Conservation (phyloP, 139 green algal species). For the Chlorella sp. region DNA sequence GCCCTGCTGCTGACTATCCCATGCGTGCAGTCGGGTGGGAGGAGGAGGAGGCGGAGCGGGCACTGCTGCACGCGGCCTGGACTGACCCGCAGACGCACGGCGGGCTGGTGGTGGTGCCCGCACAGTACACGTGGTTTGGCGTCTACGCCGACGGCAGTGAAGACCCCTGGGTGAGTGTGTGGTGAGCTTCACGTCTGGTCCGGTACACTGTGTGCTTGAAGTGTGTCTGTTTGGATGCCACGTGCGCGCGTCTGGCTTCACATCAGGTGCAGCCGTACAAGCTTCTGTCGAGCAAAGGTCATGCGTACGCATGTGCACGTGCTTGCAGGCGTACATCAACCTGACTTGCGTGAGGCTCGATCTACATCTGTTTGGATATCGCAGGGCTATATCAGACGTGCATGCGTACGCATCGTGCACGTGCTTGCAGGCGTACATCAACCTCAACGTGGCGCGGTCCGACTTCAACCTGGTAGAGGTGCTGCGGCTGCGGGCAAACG, state of each 20-base stretch:
- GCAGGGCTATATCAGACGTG: too few species aligned
- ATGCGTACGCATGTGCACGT: too few species aligned
- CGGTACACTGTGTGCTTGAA: neutral
- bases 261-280: neutral
- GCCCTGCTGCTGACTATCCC: too few species aligned
- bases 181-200: neutral
- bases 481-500: neutral
- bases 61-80: neutral
- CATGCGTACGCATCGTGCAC: too few species aligned
- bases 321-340: neutral
- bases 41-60: too few species aligned
- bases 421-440: neutral
- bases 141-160: neutral
- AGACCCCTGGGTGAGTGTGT: neutral
- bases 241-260: neutral
- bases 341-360: neutral
- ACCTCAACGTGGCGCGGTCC: neutral
- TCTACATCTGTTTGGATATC: too few species aligned
- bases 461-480: neutral
- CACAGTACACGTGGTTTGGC: neutral
- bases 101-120: neutral
- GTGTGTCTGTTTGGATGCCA: neutral
- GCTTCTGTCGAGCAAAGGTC: neutral
- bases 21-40: too few species aligned
- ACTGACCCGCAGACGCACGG: neutral